Percentiles rank a stretch among this genome's conserved stretches.
Evolutionary conservation across 2,329 filamentous ascomycete genomes (phyloP).

Genomic region (Microdochium paspali): DNA sequence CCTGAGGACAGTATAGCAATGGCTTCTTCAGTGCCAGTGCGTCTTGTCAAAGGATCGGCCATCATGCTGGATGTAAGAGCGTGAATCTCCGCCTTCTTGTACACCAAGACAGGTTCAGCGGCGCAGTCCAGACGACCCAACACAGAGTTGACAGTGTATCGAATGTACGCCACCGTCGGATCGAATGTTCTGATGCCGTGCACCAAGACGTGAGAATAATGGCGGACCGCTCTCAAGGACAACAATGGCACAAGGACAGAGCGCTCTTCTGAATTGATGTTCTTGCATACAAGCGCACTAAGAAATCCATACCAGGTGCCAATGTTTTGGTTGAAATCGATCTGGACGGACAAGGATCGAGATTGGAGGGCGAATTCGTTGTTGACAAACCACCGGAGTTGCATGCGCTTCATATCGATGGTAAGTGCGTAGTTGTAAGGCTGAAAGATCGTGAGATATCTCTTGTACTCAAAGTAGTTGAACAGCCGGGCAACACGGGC

Average conservation of each 20-base stretch:
- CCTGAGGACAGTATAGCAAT: slow-evolving; percentile 38
- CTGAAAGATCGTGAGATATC: slow-evolving; percentile 36
- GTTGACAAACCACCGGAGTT: slow-evolving; percentile 45
- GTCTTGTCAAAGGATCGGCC: slow-evolving; percentile 45
- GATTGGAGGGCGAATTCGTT: slow-evolving; percentile 29
- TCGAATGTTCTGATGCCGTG: neutral
- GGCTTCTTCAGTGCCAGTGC: slow-evolving; percentile 54
- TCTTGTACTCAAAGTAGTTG: slow-evolving; percentile 32
- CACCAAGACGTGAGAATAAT: slow-evolving; percentile 32
- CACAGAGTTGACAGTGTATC: slow-evolving; percentile 41
- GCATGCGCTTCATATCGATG: slow-evolving; percentile 40
- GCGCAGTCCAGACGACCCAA: slow-evolving; percentile 49
- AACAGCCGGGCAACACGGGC: slow-evolving; percentile 33
- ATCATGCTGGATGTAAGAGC: slow-evolving; percentile 49
- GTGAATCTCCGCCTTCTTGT: slow-evolving; percentile 49
- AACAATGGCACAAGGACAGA: slow-evolving; percentile 48
- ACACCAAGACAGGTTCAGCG: slow-evolving; percentile 42
- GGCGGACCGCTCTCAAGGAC: slow-evolving; percentile 11
- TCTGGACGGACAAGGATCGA: slow-evolving; percentile 34
- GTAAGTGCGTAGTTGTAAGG: slow-evolving; percentile 19
- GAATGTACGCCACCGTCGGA: slow-evolving; percentile 25
- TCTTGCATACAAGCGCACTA: slow-evolving; percentile 47
- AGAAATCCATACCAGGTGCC: slow-evolving; percentile 49
- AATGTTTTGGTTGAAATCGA: slow-evolving; percentile 47
- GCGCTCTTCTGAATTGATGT: slow-evolving; percentile 26